These are phyloP conservation scores for Pseudogymnoascus sp. DNA, from an alignment of 2,329 filamentous ascomycete genomes.

Conservation along the genomic window DNA sequence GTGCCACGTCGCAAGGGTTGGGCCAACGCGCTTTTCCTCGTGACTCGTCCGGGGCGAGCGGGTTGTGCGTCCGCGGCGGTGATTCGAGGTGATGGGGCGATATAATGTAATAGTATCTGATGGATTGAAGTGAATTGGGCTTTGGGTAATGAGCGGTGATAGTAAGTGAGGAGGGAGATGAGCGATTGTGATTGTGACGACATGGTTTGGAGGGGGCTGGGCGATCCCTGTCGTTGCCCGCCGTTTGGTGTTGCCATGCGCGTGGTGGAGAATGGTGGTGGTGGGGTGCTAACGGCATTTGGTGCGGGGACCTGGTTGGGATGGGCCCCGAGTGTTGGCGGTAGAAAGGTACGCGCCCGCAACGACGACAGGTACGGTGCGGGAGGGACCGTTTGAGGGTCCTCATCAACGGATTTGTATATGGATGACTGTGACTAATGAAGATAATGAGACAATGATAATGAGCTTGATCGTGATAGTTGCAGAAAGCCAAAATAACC, in stretches of 20 bases:
- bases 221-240: not conserved
- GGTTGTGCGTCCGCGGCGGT: not conserved
- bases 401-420: not conserved
- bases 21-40: not conserved
- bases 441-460: not conserved
- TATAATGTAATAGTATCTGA: not conserved
- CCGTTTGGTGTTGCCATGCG: not conserved
- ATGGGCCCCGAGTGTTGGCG: not conserved
- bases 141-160: not conserved
- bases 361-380: not conserved
- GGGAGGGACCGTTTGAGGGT: not conserved
- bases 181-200: not conserved
- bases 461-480: not conserved
- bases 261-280: not conserved
- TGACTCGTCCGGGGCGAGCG: not conserved
- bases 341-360: not conserved
- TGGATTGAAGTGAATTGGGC: not conserved
- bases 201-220: not conserved
- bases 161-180: not conserved
- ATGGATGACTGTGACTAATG: not conserved
- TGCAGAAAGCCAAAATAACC: too few species aligned
- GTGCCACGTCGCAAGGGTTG: not conserved
- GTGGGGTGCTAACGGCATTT: slow-evolving; percentile 6
- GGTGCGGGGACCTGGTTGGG: not conserved
- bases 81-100: not conserved